These are phyloP conservation scores for Teunomyces funiuensis DNA, from an alignment of 805 yeast genomes.

Conservation along the genomic window DNA sequence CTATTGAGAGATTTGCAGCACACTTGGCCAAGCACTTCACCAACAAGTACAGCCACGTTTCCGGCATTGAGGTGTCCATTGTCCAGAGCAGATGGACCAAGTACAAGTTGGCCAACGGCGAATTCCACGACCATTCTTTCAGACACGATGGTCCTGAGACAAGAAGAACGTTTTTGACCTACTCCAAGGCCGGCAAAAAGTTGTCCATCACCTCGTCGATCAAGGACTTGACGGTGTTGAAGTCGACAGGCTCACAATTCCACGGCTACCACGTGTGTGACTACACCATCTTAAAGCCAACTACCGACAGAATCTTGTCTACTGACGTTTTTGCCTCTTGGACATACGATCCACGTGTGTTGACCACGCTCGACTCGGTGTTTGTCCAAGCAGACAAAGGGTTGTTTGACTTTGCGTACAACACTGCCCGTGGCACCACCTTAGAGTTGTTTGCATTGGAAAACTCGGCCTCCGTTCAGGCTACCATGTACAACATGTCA, in stretches of 20 bases:
- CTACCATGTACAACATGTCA: slow-evolving; percentile 94
- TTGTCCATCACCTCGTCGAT: slow-evolving; percentile 65
- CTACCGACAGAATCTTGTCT: slow-evolving; percentile 80
- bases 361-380: slow-evolving; percentile 52
- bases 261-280: slow-evolving; percentile 85
- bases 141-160: slow-evolving; percentile 81
- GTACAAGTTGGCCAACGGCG: slow-evolving; percentile 63
- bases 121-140: slow-evolving; percentile 80
- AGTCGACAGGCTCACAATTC: slow-evolving; percentile 91
- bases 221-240: slow-evolving; percentile 78
- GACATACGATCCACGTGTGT: slow-evolving; percentile 56
- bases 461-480: slow-evolving; percentile 92
- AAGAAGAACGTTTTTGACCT: slow-evolving; percentile 57
- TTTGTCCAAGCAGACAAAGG: slow-evolving; percentile 55
- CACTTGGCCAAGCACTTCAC: slow-evolving; percentile 81
- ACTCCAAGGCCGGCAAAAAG: slow-evolving; percentile 49
- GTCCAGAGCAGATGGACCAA: slow-evolving; percentile 80
- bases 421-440: slow-evolving; percentile 65
- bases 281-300: slow-evolving; percentile 82
- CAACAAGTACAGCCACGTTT: slow-evolving; percentile 71
- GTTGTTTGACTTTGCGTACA: slow-evolving; percentile 63
- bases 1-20: slow-evolving; percentile 87
- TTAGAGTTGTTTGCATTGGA: slow-evolving; percentile 79
- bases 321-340: slow-evolving; percentile 80
- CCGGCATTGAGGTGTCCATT: slow-evolving; percentile 66